Evolutionary conservation across 2,329 filamentous ascomycete species (phyloP).

Genomic region (Neonectria punicea): DNA sequence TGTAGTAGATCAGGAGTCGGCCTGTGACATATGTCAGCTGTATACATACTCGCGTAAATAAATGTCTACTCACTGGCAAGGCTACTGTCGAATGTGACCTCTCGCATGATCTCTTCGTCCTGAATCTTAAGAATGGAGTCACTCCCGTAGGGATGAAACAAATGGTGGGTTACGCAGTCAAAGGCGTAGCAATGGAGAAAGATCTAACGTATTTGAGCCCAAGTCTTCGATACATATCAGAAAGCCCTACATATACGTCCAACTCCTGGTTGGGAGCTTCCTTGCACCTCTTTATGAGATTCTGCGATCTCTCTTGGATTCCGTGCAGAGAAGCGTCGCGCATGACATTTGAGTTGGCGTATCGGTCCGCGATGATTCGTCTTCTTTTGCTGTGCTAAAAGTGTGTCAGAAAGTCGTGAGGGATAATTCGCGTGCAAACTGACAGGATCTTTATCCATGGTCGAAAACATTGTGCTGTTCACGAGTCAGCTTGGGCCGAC

Average conservation of each 20-base stretch:
- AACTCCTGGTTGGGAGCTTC: slow-evolving; percentile 14
- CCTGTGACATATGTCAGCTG: not conserved
- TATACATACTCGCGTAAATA: not conserved
- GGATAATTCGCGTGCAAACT: fast-evolving
- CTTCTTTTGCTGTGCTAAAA: slow-evolving; percentile 28
- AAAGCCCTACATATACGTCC: slow-evolving; percentile 28
- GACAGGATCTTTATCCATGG: slow-evolving; percentile 23
- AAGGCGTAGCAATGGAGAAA: slow-evolving; percentile 32
- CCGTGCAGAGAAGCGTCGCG: slow-evolving; percentile 21
- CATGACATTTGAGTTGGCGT: slow-evolving; percentile 30
- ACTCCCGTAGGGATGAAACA: slow-evolving; percentile 32
- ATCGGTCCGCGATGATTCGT: slow-evolving; percentile 30
- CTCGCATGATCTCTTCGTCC: slow-evolving; percentile 26
- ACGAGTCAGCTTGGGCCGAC: fast-evolving
- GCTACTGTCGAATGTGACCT: slow-evolving; percentile 27
- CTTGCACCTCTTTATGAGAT: slow-evolving; percentile 25
- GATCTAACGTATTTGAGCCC: not conserved
- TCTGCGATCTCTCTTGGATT: slow-evolving; percentile 25
- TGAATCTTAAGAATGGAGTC: slow-evolving; percentile 21
- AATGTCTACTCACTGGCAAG: slow-evolving; percentile 18
- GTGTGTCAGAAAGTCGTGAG: not conserved
- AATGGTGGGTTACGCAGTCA: slow-evolving; percentile 26
- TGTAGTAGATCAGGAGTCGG: slow-evolving; percentile 22
- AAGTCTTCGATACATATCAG: fast-evolving
- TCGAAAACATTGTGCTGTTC: slow-evolving; percentile 29